Evolutionary conservation across 305 asterid genomes (phyloP).

Genomic region (Fraxinus ornus): DNA sequence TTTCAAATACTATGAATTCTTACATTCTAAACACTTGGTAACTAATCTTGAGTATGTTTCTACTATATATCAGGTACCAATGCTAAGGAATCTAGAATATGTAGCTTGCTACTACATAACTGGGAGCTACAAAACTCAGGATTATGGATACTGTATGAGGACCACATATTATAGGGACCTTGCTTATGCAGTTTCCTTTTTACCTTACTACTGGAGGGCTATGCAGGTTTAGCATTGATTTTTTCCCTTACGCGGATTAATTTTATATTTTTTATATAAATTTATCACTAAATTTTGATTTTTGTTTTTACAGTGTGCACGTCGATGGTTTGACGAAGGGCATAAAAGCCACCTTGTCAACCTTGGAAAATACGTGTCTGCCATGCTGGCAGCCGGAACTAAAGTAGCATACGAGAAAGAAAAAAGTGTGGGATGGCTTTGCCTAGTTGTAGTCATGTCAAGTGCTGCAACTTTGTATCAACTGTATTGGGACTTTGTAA

Average conservation of each 20-base stretch:
- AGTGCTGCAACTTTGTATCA: conserved; percentile 80
- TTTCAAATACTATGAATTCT: background rate
- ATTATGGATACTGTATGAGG: conserved; percentile 71
- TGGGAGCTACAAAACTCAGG: conserved; percentile 79
- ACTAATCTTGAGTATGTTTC: background rate
- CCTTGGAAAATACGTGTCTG: conserved; percentile 88
- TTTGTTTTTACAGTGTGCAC: conserved; percentile 55
- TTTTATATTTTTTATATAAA: background rate
- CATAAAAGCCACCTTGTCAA: conserved; percentile 74
- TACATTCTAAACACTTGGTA: background rate
- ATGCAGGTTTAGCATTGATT: conserved; percentile 64
- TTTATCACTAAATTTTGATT: background rate
- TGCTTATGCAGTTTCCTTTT: conserved; percentile 88
- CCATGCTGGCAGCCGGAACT: conserved; percentile 95
- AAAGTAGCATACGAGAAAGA: conserved; percentile 88
- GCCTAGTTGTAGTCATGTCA: conserved; percentile 55
- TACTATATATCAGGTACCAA: conserved; percentile 54
- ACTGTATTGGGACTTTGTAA: conserved; percentile 93
- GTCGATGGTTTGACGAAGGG: conserved; percentile 94
- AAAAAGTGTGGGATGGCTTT: conserved; percentile 63
- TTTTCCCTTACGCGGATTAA: background rate
- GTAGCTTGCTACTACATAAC: conserved; percentile 83
- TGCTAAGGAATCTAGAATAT: conserved; percentile 72
- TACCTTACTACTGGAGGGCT: conserved; percentile 95
- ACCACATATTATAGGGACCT: conserved; percentile 72